Conservation (phyloP, 2,329 filamentous ascomycete species). For the Thermothelomyces thermophilus region DNA sequence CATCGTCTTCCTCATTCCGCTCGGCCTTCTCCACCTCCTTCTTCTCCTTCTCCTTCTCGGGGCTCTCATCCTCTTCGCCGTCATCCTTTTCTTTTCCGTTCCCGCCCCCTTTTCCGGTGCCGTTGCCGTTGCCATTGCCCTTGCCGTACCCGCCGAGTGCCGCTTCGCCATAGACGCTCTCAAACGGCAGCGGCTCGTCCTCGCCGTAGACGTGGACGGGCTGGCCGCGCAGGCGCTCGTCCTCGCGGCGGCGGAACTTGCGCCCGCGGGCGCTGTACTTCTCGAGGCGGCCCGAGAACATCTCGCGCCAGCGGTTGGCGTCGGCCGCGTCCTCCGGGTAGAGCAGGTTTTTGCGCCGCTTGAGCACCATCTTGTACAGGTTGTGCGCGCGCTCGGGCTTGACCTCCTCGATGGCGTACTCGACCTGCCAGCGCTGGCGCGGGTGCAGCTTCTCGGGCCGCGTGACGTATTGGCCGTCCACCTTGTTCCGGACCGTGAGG, state of each 20-base stretch:
- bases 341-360: conserved; percentile 32
- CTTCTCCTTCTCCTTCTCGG: background rate
- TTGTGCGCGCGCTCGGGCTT: conserved; percentile 34
- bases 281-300: conserved; percentile 39
- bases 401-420: conserved; percentile 69
- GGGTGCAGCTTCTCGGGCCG: conserved; percentile 49
- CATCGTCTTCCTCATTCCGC: background rate
- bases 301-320: conserved; percentile 35
- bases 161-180: conserved; percentile 31
- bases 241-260: conserved; percentile 49
- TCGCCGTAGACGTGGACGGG: conserved; percentile 44
- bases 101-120: no score
- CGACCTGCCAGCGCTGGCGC: conserved; percentile 58
- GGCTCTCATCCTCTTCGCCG: background rate
- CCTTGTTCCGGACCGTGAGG: conserved; percentile 63
- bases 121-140: background rate
- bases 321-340: conserved; percentile 31
- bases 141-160: background rate
- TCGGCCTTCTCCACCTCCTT: background rate
- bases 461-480: conserved; percentile 57
- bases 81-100: no score
- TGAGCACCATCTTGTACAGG: conserved; percentile 41
- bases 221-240: conserved; percentile 36
- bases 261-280: conserved; percentile 47
- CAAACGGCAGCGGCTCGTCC: conserved; percentile 29